A percentile compares a stretch with the other conserved stretches of the same genome.
These are phyloP conservation scores for Candida tropicalis DNA, from an alignment of 1,139 yeast species.

Conservation along the genomic window DNA sequence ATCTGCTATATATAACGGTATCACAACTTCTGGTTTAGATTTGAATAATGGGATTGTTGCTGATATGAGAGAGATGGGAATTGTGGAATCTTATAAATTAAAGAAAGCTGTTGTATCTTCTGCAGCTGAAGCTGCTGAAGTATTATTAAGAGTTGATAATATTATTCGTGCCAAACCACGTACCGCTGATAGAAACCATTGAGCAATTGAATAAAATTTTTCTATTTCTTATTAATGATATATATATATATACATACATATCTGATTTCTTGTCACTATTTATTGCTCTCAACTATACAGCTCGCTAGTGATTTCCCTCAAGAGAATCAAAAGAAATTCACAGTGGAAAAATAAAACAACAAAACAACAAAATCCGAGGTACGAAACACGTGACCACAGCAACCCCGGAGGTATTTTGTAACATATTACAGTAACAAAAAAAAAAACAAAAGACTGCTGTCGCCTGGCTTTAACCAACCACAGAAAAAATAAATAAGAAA, in stretches of 20 bases:
- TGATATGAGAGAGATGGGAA: slow-evolving; percentile 92
- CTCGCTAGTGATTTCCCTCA: too few relatives aligned
- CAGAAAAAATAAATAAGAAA: neutral
- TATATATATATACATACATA: neutral
- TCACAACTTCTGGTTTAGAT: slow-evolving; percentile 89
- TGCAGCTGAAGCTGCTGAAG: slow-evolving; percentile 97
- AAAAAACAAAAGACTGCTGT: too few relatives aligned
- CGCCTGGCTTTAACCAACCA: neutral
- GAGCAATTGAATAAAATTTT: slow-evolving; percentile 5
- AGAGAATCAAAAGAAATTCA: too few relatives aligned
- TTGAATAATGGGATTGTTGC: slow-evolving; percentile 81
- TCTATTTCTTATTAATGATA: neutral
- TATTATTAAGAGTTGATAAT: slow-evolving; percentile 90
- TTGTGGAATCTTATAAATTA: slow-evolving; percentile 88
- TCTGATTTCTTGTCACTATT: too few relatives aligned
- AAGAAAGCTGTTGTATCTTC: slow-evolving; percentile 94
- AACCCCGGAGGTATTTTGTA: too few relatives aligned
- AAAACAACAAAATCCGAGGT: too few relatives aligned
- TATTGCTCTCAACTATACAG: too few relatives aligned
- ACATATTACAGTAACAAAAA: neutral
- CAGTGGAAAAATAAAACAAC: too few relatives aligned
- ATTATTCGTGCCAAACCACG: slow-evolving; percentile 96
- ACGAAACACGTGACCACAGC: too few relatives aligned
- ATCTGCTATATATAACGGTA: slow-evolving; percentile 90
- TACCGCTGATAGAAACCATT: slow-evolving; percentile 82